A percentile compares a stretch with the other conserved stretches of the same genome.
Evolutionary conservation across 2,329 filamentous ascomycete species (phyloP).

Genomic region (Tolypocladium guangdongense): DNA sequence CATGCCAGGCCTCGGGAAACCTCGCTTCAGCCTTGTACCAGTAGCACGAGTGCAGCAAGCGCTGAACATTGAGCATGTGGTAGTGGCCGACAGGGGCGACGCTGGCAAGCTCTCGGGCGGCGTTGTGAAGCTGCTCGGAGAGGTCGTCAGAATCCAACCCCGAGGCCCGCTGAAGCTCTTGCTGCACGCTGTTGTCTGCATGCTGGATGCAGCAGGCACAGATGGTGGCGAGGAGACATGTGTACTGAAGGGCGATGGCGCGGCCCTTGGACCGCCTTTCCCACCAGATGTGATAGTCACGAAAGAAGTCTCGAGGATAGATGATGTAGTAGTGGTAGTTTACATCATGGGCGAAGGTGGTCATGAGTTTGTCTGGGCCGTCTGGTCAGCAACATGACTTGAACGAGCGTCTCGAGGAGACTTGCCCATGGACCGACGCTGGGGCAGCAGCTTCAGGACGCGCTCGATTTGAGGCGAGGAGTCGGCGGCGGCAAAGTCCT

Average conservation of each 20-base stretch:
- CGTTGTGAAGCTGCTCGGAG: slow-evolving; percentile 13
- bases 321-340: slow-evolving; percentile 24
- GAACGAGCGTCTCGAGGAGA: not conserved
- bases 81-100: slow-evolving; percentile 16
- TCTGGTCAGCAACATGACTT: not conserved
- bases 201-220: slow-evolving; percentile 19
- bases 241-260: slow-evolving; percentile 16
- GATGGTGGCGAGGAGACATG: slow-evolving; percentile 16
- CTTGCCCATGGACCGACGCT: slow-evolving; percentile 15
- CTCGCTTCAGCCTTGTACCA: slow-evolving; percentile 22
- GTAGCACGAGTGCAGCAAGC: slow-evolving; percentile 18
- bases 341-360: slow-evolving; percentile 17
- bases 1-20: slow-evolving; percentile 20
- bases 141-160: slow-evolving; percentile 9
- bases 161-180: slow-evolving; percentile 10
- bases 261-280: slow-evolving; percentile 8
- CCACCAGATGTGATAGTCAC: slow-evolving; percentile 21
- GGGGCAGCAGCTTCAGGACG: slow-evolving; percentile 13
- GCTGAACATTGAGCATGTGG: slow-evolving; percentile 17
- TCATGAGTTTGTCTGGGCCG: slow-evolving; percentile 15
- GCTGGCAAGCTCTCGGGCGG: slow-evolving; percentile 13
- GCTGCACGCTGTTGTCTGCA: slow-evolving; percentile 9
- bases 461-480: slow-evolving; percentile 13
- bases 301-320: slow-evolving; percentile 16
- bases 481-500: slow-evolving; percentile 9